phyloP scores from a whole-genome alignment of 2,329 filamentous ascomycete genomes.

The Kalaharituber pfeilii region DNA sequence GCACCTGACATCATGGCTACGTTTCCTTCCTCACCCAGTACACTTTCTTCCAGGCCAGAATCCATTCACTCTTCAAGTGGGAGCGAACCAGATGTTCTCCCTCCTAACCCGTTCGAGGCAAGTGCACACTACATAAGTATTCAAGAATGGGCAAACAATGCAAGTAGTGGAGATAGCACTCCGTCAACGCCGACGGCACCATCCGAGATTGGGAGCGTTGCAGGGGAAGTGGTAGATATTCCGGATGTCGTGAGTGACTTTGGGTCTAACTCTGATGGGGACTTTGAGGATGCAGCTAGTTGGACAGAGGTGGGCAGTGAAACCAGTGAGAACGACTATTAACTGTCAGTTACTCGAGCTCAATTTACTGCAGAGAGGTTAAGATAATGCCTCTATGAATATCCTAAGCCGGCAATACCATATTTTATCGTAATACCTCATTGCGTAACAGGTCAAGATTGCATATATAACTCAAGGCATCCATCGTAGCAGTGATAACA shows the following conservation, averaged over 20 bases:
- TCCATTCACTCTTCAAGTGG: not conserved
- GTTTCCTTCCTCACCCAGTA: not conserved
- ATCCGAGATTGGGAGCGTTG: not conserved
- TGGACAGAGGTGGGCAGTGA: not conserved
- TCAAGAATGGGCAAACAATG: not conserved
- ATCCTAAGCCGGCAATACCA: no score
- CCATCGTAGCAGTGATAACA: no score
- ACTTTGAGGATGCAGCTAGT: not conserved
- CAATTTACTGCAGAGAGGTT: no score
- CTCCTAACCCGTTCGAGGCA: not conserved
- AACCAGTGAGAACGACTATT: constrained; percentile 1
- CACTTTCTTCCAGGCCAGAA: not conserved
- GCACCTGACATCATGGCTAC: not conserved
- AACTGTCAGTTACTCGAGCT: not conserved
- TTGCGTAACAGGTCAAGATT: no score
- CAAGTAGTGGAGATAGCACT: not conserved
- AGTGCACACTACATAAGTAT: not conserved
- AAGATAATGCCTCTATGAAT: not conserved
- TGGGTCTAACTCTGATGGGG: not conserved
- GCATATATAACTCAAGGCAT: no score
- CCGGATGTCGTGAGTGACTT: not conserved
- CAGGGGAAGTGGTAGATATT: not conserved
- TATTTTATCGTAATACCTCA: no score
- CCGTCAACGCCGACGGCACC: not conserved
- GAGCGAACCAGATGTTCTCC: not conserved